A percentile compares a stretch with the other conserved stretches of the same genome.
These are phyloP conservation scores for Daldinia bambusicola DNA, from an alignment of 495 filamentous ascomycete genomes.

Conservation along the genomic window DNA sequence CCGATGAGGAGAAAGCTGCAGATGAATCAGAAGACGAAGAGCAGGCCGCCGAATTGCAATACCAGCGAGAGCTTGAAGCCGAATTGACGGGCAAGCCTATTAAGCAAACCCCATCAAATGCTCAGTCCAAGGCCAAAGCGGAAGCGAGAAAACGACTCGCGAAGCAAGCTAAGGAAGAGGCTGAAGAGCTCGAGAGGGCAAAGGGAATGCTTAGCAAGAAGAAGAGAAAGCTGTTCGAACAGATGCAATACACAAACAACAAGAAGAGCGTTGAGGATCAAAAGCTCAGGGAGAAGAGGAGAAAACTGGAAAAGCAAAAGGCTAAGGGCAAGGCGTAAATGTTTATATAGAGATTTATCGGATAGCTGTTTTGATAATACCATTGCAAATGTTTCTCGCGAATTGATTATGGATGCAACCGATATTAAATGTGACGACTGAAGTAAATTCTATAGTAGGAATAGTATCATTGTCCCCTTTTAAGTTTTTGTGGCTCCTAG, in stretches of 20 bases:
- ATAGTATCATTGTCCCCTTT: conserved; percentile 7
- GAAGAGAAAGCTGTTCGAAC: conserved; percentile 89
- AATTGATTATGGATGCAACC: neutral
- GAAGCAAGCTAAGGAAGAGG: conserved; percentile 76
- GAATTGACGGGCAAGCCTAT: conserved; percentile 71
- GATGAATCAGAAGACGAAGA: conserved; percentile 61
- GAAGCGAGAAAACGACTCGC: conserved; percentile 74
- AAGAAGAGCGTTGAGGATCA: conserved; percentile 81
- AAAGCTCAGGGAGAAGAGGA: conserved; percentile 81
- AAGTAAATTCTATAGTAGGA: conserved; percentile 7
- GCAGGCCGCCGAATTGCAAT: conserved; percentile 60
- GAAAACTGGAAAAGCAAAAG: conserved; percentile 82
- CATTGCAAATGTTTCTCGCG: conserved; percentile 24
- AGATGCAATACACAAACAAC: conserved; percentile 90
- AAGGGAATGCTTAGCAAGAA: conserved; percentile 95
- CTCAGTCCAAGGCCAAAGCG: conserved; percentile 68
- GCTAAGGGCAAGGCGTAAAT: conserved; percentile 47
- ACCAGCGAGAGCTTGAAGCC: conserved; percentile 90
- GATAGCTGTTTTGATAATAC: conserved; percentile 46
- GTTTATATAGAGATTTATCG: conserved; percentile 23
- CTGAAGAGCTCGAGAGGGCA: conserved; percentile 83
- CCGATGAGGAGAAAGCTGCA: conserved; percentile 51
- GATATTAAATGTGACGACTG: neutral
- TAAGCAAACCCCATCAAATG: conserved; percentile 54
- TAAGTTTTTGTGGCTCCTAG: conserved; percentile 12